Evolutionary conservation across 768 basidiomycete species (phyloP).

Genomic region (Lepiota subincarnata): DNA sequence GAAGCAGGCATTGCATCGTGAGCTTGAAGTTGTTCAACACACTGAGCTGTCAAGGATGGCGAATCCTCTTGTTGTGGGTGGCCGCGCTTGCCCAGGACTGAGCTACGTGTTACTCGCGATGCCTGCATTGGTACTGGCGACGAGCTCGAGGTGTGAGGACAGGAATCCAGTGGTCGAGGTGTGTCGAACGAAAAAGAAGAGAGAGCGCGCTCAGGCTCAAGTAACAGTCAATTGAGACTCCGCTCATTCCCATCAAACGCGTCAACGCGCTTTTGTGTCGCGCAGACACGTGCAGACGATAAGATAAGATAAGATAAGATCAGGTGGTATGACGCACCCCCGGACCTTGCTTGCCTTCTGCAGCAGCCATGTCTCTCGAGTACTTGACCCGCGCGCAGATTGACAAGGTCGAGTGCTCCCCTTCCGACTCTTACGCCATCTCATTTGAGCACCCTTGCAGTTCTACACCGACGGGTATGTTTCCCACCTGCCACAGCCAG

Average conservation of each 20-base stretch:
- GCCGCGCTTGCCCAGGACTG: slow-evolving; percentile 49
- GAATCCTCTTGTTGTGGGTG: slow-evolving; percentile 34
- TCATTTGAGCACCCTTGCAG: slow-evolving; percentile 14
- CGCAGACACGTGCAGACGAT: slow-evolving; percentile 8
- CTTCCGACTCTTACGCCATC: not conserved
- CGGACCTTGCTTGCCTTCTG: not conserved
- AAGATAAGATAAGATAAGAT: slow-evolving; percentile 6
- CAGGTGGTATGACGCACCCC: not conserved
- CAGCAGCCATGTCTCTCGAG: slow-evolving; percentile 19
- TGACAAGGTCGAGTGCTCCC: slow-evolving; percentile 39
- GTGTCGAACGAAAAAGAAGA: slow-evolving; percentile 12
- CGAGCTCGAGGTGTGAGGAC: slow-evolving; percentile 9
- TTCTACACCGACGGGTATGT: slow-evolving; percentile 29
- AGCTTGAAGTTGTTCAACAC: slow-evolving; percentile 44
- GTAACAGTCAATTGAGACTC: slow-evolving; percentile 11
- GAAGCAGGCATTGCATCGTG: slow-evolving; percentile 62
- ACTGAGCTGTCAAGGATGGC: slow-evolving; percentile 22
- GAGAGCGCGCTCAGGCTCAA: slow-evolving; percentile 4
- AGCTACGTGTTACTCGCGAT: slow-evolving; percentile 37
- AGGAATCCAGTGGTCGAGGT: not conserved
- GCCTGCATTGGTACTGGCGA: slow-evolving; percentile 34
- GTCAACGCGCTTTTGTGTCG: slow-evolving; percentile 12
- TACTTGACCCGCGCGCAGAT: slow-evolving; percentile 57
- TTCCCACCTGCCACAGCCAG: slow-evolving; percentile 3
- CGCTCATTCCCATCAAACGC: slow-evolving; percentile 12